These are phyloP conservation scores for Sporothrix pallida DNA, from an alignment of 2,329 filamentous ascomycete genomes.

Conservation along the genomic window DNA sequence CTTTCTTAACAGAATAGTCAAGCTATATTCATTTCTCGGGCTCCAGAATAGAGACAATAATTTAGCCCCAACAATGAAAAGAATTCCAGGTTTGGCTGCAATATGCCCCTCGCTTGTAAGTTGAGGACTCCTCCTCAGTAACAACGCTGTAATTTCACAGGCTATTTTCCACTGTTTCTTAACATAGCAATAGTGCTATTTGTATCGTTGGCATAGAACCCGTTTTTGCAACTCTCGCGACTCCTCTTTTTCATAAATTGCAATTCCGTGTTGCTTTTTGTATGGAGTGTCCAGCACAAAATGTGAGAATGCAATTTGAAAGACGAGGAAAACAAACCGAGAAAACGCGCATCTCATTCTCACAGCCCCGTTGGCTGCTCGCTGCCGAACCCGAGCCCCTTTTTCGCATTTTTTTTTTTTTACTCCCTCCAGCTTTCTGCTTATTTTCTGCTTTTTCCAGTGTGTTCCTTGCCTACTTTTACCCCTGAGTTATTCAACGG, in stretches of 20 bases:
- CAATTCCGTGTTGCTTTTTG: constrained; percentile 8
- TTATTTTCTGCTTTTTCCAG: neutral
- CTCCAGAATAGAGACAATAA: neutral
- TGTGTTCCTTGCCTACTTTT: too few relatives aligned
- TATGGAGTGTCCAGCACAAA: constrained; percentile 3
- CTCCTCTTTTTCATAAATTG: constrained; percentile 15
- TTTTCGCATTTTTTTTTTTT: neutral
- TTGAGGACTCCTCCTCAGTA: neutral
- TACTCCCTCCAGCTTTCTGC: neutral
- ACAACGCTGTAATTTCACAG: neutral
- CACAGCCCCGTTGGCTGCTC: constrained; percentile 14
- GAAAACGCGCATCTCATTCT: neutral
- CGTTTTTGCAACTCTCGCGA: neutral
- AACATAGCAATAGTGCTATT: constrained; percentile 11
- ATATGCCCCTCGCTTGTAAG: neutral
- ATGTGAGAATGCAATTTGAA: neutral
- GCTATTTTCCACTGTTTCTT: constrained; percentile 6
- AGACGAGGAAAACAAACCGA: neutral
- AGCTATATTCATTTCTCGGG: constrained; percentile 13
- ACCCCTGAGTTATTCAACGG: neutral
- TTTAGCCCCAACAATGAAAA: neutral
- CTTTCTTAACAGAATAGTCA: constrained; percentile 6
- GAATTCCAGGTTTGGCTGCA: constrained; percentile 3
- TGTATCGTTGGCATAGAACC: constrained; percentile 14
- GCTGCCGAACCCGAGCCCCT: constrained; percentile 2